Percentiles rank a stretch among this genome's conserved stretches.
phyloP scores from a whole-genome alignment of 169 alveolate genomes.

The Eimeria falciformis region DNA sequence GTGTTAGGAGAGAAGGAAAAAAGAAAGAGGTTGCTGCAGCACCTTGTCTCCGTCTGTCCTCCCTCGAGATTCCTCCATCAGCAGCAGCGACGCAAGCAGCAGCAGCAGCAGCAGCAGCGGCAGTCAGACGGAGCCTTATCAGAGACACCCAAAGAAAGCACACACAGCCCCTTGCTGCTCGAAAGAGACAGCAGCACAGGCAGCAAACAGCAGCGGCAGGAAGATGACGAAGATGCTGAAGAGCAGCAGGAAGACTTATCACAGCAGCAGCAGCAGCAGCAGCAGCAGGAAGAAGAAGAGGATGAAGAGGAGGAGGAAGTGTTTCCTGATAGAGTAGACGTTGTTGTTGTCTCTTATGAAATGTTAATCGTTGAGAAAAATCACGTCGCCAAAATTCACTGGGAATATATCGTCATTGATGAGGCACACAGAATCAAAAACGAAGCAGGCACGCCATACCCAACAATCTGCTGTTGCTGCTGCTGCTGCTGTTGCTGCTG shows the following conservation, averaged over 20 bases:
- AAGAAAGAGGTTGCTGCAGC: slow-evolving; percentile 84
- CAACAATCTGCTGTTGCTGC: slow-evolving; percentile 5
- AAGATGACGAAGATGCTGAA: background rate
- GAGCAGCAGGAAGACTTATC: background rate
- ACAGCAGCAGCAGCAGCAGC: background rate
- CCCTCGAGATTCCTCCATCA: background rate
- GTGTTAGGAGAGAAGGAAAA: slow-evolving; percentile 96
- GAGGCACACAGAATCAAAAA: slow-evolving; percentile 99
- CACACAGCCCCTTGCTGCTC: slow-evolving; percentile 6
- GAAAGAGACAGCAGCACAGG: slow-evolving; percentile 20
- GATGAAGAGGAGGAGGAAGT: slow-evolving; percentile 72
- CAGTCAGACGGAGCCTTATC: too few species aligned
- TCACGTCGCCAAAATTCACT: slow-evolving; percentile 86
- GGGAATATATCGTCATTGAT: slow-evolving; percentile 99
- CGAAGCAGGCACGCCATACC: slow-evolving; percentile 85
- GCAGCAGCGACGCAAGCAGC: background rate
- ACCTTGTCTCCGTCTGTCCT: slow-evolving; percentile 3
- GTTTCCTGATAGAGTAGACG: slow-evolving; percentile 87
- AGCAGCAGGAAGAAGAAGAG: background rate
- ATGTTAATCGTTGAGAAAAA: slow-evolving; percentile 92
- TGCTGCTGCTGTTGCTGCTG: slow-evolving; percentile 9
- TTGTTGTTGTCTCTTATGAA: slow-evolving; percentile 92
- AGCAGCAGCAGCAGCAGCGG: slow-evolving; percentile 12
- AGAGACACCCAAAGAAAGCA: background rate
- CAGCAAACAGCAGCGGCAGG: slow-evolving; percentile 31